Evolutionary conservation across 768 basidiomycete genomes (phyloP).

Genomic region (Clavulina sp.): DNA sequence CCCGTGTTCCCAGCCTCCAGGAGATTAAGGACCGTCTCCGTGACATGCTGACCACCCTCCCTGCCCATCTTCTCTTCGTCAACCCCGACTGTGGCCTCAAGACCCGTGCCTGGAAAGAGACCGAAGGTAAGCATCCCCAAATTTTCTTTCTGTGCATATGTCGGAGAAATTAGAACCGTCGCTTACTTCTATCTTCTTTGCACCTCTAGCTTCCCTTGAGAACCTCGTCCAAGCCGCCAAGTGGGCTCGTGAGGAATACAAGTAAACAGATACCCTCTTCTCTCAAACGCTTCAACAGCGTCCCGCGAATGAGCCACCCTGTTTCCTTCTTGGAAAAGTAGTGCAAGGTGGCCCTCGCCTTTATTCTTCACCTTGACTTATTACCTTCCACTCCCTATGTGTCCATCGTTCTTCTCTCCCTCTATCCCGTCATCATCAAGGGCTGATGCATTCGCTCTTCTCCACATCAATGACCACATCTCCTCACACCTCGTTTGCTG

Average conservation of each 20-base stretch:
- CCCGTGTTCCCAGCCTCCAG: conserved; percentile 82
- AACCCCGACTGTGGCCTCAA: conserved; percentile 99
- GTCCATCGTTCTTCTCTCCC: not conserved
- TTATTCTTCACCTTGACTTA: not conserved
- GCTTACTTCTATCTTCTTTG: not conserved
- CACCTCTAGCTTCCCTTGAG: conserved; percentile 37
- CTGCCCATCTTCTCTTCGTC: conserved; percentile 66
- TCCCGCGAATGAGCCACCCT: not conserved
- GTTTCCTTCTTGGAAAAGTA: not conserved
- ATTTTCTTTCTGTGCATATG: conserved; percentile 1
- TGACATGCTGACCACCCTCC: conserved; percentile 67
- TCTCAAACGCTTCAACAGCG: conserved; percentile 74
- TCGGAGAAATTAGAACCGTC: not conserved
- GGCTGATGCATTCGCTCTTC: too few species aligned
- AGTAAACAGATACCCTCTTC: conserved; percentile 29
- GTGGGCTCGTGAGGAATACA: conserved; percentile 77
- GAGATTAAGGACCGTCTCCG: conserved; percentile 90
- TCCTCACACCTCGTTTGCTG: too few species aligned
- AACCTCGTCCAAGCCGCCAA: conserved; percentile 85
- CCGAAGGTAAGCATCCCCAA: conserved; percentile 38
- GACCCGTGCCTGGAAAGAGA: conserved; percentile 98
- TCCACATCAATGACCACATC: too few species aligned
- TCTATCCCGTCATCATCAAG: not conserved
- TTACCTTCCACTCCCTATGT: not conserved
- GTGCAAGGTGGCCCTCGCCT: not conserved